Base-by-base conservation (phyloP, 2,329 filamentous ascomycete species). In the Ophiobolus disseminans region DNA sequence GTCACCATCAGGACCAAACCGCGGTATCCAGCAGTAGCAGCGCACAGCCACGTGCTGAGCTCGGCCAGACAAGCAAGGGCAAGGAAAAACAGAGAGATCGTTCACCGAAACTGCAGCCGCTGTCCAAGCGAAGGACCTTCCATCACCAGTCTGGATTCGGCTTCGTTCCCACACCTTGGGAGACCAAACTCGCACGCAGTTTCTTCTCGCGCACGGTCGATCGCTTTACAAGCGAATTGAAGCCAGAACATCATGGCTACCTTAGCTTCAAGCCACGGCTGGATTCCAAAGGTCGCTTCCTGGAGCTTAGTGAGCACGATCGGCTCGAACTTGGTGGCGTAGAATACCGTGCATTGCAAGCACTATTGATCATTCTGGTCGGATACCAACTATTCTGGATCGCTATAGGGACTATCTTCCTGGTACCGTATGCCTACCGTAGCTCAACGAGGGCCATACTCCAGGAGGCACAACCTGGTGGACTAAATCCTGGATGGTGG, bases 341-440 rank as follows among this genome's bases (percentile, higher is more conserved):
- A 26, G 80, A 82, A 58, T 82, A 82, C 34, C 74, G 78, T 0
- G 78, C 74, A 23, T 61, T 82, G 23, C 80, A 78, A 55, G 54
- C 82, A 1, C 60, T 83, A 10, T 57, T 82, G 59, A 79, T 44
- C 70, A 77, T 20, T 62, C 79, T 19, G 75, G 79, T 56, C 21
- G 80, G 4, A n/a, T 72, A 70, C 17, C 62, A 68, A 13, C 11
- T 70, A 1, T 66, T 68, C 46, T 72, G 68, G 68, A 60, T 67
- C 11, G 8, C 50, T 0, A 63, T 83, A 28, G 81, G 80, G 2
- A 73, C 71, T n/a, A 65, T 82, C 8, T 77, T 75, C 34, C 61
- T 83, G 1, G 61, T 81, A 10, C 73, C 71, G 0, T 83, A 78
- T 79, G 38, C 73, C 70, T 62, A 68, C 23, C 45, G 57, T 30